These are phyloP conservation scores for Aureobasidium musti DNA, from an alignment of 2,329 filamentous ascomycete species.

Conservation along the genomic window DNA sequence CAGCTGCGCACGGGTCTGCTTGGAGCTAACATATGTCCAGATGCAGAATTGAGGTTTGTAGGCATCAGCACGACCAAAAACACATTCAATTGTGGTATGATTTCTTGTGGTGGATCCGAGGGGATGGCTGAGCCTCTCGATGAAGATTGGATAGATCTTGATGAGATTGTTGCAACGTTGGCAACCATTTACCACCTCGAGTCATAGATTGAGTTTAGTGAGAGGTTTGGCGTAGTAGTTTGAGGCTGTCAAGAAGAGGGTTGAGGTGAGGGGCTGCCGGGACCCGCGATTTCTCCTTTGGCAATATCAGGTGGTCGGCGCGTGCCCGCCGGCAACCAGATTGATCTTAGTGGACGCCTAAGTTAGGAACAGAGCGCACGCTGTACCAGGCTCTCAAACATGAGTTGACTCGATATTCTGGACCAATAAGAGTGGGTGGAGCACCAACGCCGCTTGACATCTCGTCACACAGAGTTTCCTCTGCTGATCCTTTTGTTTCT, in stretches of 20 bases:
- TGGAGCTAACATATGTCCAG: constrained; percentile 27
- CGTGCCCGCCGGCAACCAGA: constrained; percentile 21
- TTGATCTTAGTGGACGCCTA: constrained; percentile 26
- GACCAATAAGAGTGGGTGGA: constrained; percentile 17
- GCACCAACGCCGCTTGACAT: constrained; percentile 41
- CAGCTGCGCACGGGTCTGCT: constrained; percentile 22
- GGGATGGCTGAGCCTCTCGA: background rate
- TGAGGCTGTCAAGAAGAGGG: constrained; percentile 29
- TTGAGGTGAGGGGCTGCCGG: constrained; percentile 27
- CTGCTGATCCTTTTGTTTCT: constrained; percentile 1
- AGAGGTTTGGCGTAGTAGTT: constrained; percentile 28
- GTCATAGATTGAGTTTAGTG: constrained; percentile 27
- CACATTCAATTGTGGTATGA: constrained; percentile 6
- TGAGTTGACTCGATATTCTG: constrained; percentile 22
- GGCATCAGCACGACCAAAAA: constrained; percentile 3
- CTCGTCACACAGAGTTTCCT: constrained; percentile 19
- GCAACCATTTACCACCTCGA: constrained; percentile 11
- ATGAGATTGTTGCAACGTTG: constrained; percentile 24
- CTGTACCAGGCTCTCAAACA: constrained; percentile 9
- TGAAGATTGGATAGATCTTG: constrained; percentile 11
- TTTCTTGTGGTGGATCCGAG: background rate
- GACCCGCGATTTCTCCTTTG: constrained; percentile 28
- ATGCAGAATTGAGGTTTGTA: constrained; percentile 16
- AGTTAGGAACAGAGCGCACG: constrained; percentile 22
- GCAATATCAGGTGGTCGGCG: constrained; percentile 23